Conservation (phyloP, 352 stramenopile species). For the Pythium scleroteichum region DNA sequence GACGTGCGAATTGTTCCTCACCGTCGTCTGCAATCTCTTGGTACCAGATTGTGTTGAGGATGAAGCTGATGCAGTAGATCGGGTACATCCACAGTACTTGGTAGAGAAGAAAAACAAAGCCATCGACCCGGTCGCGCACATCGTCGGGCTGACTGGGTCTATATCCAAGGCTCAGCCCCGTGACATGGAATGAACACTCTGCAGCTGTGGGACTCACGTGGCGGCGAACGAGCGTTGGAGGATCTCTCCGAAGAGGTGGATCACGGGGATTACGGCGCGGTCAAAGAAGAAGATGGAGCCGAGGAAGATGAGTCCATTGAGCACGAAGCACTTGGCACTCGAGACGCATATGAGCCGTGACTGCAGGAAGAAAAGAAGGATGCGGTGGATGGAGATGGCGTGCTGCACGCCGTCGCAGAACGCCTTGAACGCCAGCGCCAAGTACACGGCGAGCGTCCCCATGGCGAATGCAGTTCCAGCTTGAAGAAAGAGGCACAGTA, state of each 20-base stretch:
- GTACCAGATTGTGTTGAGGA: conserved; percentile 91
- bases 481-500: conserved; percentile 16
- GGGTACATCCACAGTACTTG: conserved; percentile 90
- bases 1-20: conserved; percentile 29
- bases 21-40: conserved; percentile 89
- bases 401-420: conserved; percentile 87
- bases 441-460: conserved; percentile 38
- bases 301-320: conserved; percentile 90
- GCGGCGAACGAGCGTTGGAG: conserved; percentile 71
- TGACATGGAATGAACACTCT: neutral
- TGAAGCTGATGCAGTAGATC: conserved; percentile 92
- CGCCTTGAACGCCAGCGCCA: conserved; percentile 70
- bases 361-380: conserved; percentile 86
- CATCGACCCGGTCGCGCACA: conserved; percentile 75
- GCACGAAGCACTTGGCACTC: conserved; percentile 87
- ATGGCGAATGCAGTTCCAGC: conserved; percentile 5
- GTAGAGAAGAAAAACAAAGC: conserved; percentile 86
- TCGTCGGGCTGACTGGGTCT: conserved; percentile 65
- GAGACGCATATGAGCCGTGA: conserved; percentile 84
- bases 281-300: conserved; percentile 91
- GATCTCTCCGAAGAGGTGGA: conserved; percentile 85
- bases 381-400: conserved; percentile 83
- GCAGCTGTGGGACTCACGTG: conserved; percentile 32
- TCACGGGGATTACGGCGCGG: conserved; percentile 78
- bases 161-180: neutral